Percentiles rank a stretch among this genome's conserved stretches.
Conservation (phyloP, 1,139 yeast genomes). For the Nematodospora anomalae region DNA sequence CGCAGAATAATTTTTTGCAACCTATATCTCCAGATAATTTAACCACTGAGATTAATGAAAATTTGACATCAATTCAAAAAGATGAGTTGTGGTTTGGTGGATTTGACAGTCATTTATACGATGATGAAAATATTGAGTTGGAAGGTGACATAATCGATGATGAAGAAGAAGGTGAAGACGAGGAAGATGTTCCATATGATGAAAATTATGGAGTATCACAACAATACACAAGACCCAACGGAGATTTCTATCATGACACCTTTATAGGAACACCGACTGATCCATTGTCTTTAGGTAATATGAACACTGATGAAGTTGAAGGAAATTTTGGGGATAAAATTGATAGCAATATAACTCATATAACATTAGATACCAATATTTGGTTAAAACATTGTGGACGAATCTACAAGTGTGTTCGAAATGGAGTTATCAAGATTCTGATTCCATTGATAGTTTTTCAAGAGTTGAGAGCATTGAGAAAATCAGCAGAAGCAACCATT, state of each 20-base stretch:
- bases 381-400: conserved; percentile 83
- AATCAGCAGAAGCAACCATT: conserved; percentile 71
- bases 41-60: conserved; percentile 16
- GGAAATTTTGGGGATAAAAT: conserved; percentile 51
- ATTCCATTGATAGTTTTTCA: conserved; percentile 78
- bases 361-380: conserved; percentile 74
- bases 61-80: conserved; percentile 16
- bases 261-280: conserved; percentile 26
- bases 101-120: conserved; percentile 15
- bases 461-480: conserved; percentile 70
- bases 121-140: conserved; percentile 18
- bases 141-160: conserved; percentile 22
- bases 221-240: conserved; percentile 15
- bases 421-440: conserved; percentile 54
- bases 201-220: conserved; percentile 11
- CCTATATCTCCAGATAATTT: conserved; percentile 33
- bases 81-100: conserved; percentile 31
- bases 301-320: conserved; percentile 19
- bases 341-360: conserved; percentile 56
- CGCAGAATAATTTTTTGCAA: conserved; percentile 43
- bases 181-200: conserved; percentile 7
- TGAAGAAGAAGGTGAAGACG: conserved; percentile 18
- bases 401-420: conserved; percentile 66
- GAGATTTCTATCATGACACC: conserved; percentile 26
- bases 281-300: conserved; percentile 16